Base-by-base conservation (phyloP, 1,139 yeast genomes). In the Hyphopichia pseudoburtonii region DNA sequence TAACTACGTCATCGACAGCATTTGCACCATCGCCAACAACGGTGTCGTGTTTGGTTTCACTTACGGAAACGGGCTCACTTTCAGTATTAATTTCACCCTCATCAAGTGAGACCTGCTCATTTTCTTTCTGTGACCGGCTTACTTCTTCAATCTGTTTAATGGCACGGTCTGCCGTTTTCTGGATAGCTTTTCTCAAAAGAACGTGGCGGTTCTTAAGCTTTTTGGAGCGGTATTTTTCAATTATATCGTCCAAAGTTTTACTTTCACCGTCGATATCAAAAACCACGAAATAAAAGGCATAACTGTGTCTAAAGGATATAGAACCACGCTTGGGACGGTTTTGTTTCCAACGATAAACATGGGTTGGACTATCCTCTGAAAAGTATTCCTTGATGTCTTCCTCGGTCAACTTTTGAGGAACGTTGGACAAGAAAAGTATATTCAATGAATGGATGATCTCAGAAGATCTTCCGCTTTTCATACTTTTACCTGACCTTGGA, bases 371-470 rank as follows among this genome's bases (percentile, higher is more conserved):
- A 52, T 61, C 78, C 3, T 63, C 74, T 18, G 61, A 57, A 43
- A 78, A 76, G 45, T 56, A 67, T 9, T 59, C 65, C 40, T 70
- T 63, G 36, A 78, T 50, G 14, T 66, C 71, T 10, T 58, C 57
- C 45, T 73, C 79, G 2, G 70, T 63, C 3, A 62, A 55, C 19
- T 54, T 56, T 19, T 51, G 59, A 27, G 74, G 68, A 36, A 81
- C 60, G 26, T 66, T 70, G 5, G 73, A 62, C 33, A 82, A 70
- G 48, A 71, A 80, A 12, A 82, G 60, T 1, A 85, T 77, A 44
- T 76, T n/a, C n/a, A n/a, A n/a, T n/a, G n/a, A n/a, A n/a, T n/a
- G n/a, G n/a, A n/a, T n/a, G n/a, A n/a, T n/a, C n/a, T n/a, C n/a
- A n/a, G n/a, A n/a, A n/a, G n/a, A n/a, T n/a, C n/a, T n/a, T n/a